Evolutionary conservation across 257 asterid species (phyloP).

Genomic region (Solanum pimpinellifolium): DNA sequence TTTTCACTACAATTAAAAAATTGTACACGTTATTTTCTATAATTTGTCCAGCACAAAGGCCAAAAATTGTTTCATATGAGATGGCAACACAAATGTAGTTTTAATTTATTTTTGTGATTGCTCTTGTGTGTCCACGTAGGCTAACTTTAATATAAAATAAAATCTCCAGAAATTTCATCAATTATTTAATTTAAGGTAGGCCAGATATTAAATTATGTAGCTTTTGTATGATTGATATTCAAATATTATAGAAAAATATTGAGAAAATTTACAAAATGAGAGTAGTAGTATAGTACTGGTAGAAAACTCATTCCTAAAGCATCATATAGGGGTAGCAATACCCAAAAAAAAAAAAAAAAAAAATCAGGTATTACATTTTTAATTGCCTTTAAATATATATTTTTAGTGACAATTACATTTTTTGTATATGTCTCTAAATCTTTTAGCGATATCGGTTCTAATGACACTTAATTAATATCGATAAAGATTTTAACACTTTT

Average conservation of each 20-base stretch:
- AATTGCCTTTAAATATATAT: no score
- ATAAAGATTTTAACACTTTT: accelerated
- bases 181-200: neutral
- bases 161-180: neutral
- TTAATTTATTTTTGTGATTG: neutral
- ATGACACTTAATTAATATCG: no score
- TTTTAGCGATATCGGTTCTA: no score
- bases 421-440: no score
- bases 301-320: neutral
- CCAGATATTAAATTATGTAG: neutral
- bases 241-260: neutral
- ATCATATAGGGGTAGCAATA: no score
- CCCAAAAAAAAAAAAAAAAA: no score
- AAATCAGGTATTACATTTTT: no score
- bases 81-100: neutral
- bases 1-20: neutral
- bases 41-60: neutral
- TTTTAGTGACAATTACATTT: no score
- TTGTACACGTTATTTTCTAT: neutral
- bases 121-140: neutral
- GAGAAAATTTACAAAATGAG: neutral
- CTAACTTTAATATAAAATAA: neutral
- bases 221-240: neutral
- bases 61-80: neutral
- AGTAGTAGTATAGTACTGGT: neutral